Evolutionary conservation across 805 yeast species (phyloP), one percentile per base, ranked within the genome.

Genomic region (Metschnikowia picachoensis): DNA sequence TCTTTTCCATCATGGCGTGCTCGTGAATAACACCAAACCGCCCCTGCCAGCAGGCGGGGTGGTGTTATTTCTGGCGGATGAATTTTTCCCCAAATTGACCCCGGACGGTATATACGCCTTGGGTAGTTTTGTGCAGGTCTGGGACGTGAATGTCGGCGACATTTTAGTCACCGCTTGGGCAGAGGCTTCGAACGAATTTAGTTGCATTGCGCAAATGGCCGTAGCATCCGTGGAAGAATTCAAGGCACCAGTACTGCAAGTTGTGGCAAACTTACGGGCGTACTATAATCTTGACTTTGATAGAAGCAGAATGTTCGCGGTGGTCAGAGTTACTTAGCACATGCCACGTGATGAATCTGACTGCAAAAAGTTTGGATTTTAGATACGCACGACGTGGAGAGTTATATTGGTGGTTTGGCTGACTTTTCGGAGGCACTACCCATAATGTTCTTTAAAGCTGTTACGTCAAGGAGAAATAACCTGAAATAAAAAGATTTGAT

Each of bases 201-300:
- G 17, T n/a, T 44, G 40, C 4, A 27, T 45, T 13, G 35, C 32
- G 10, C 44, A 45, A n/a, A 15, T 45, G 8, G 48, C 48, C 10
- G 41, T 45, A 20, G 44, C 35, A 27, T 17, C 41, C 3, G 44
- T 30, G 5, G 44, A 40, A n/a, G 16, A n/a, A 27, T 8, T 15
- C 10, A 8, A 11, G 13, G 34, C n/a, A 3, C 41, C 46, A 5
- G 17, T 42, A 15, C 25, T 35, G 17, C 35, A 13, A 33, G 31
- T 42, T 12, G 37, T 42, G 5, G 13, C 40, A 13, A 35, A 36
- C 16, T 28, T 42, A 3, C 30, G n/a, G 30, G 41, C 40, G 8
- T 42, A 42, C 35, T 42, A 29, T n/a, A 42, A 42, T 30, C 29
- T 42, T 11, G 37, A 32, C 16, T 9, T 12, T 11, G 46, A 37